Percentiles rank a stretch among this genome's conserved stretches.
phyloP scores from a whole-genome alignment of 2,329 filamentous ascomycete species.

The Chrysoporthe austroafricana region DNA sequence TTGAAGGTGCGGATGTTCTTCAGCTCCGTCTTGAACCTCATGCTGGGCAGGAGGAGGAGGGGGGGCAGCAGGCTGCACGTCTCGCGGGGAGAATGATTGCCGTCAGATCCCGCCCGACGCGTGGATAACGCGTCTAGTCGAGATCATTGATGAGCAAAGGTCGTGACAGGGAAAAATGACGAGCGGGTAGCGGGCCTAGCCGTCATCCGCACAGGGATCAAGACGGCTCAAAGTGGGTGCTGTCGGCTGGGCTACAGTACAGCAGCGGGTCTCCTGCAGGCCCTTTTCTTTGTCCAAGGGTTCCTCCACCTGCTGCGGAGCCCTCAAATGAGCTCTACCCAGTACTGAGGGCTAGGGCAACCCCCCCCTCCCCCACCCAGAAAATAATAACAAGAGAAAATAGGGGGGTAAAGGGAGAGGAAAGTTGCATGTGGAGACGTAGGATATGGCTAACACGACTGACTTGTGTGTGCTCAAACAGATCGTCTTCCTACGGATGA shows the following conservation, averaged over 20 bases:
- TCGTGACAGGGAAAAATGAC: conserved; percentile 7
- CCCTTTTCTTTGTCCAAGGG: not conserved
- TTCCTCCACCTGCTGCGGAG: not conserved
- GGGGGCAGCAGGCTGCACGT: not conserved
- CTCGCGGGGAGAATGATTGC: not conserved
- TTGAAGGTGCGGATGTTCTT: conserved; percentile 69
- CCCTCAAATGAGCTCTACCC: not conserved
- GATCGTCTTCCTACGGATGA: not conserved
- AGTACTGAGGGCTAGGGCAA: not conserved
- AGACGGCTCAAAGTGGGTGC: not conserved
- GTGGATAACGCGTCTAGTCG: not conserved
- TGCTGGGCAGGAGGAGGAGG: conserved; percentile 40
- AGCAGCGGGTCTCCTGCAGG: not conserved
- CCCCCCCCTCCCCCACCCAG: too few relatives aligned
- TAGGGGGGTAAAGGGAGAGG: not conserved
- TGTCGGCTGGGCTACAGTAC: not conserved
- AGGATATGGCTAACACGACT: not conserved
- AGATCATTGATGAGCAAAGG: not conserved
- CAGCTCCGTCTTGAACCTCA: conserved; percentile 70
- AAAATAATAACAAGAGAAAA: not conserved
- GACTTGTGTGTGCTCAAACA: not conserved
- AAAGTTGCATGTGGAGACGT: not conserved
- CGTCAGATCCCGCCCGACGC: not conserved
- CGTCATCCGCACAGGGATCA: conserved; percentile 9
- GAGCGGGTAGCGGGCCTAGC: conserved; percentile 8